Evolutionary conservation across 2,329 filamentous ascomycete genomes (phyloP), one percentile per base, ranked within the genome.

Genomic region (Cladosporium colombiae): DNA sequence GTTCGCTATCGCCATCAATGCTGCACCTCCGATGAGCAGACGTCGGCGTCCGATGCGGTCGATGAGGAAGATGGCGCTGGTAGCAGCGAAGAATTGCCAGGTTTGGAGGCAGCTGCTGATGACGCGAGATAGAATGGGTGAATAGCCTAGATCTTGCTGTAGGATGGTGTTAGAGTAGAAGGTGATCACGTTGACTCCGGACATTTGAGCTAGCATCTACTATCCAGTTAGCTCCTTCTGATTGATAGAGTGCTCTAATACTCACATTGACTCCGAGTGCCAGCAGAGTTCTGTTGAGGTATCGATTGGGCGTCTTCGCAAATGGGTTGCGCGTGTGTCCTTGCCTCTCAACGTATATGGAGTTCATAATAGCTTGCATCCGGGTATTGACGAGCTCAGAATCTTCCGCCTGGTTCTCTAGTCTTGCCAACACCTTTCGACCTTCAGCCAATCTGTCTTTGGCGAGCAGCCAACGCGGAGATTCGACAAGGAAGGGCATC

Each of bases 231-330:
- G 50, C 27, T 4, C 6, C n/a, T 16, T 33, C 11, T 11, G 27
- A 33, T 33, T 3, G 8, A 7, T 5, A 33, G 16, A 6, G 3
- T 53, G 82, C 88, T 72, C 88, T 82, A 81, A 88, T 65, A 83
- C 75, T 35, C 83, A 82, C 11, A 84, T 81, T 73, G 64, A 71
- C 66, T 10, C 65, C 70, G 23, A 72, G 69, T 4, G 70, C 71
- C 27, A 73, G 68, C 23, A 73, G 52, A 5, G 71, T 73, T 21
- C 72, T 68, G 49, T 72, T 70, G 29, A 73, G 66, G 25, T 73
- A 68, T 25, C 68, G 62, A 58, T 72, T 72, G 3, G 68, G 68
- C 1, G 71, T 74, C 5, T 49, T 66, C 5, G 71, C 70, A 60
- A 74, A 74, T 1, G 71, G 70, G 35, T 72, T 71, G 23, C 65